These are phyloP conservation scores for Nidula microcarpa DNA, from an alignment of 768 basidiomycete genomes.

Conservation along the genomic window DNA sequence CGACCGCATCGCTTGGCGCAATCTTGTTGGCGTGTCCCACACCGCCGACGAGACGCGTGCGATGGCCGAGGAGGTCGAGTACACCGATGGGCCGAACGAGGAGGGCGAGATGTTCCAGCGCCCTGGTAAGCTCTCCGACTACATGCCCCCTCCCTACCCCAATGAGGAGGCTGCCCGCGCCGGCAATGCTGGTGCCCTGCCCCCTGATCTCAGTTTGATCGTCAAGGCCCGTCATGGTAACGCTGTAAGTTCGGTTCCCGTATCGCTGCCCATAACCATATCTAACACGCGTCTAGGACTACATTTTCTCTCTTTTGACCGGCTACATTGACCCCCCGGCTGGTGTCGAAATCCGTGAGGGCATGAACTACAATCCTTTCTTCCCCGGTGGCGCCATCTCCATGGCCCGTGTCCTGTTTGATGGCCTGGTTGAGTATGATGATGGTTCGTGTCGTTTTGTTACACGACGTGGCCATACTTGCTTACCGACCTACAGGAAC, in stretches of 20 bases:
- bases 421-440: conserved; percentile 94
- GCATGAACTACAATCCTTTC: conserved; percentile 98
- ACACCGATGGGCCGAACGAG: conserved; percentile 92
- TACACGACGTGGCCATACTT: background rate
- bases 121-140: conserved; percentile 97
- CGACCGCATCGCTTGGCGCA: conserved; percentile 99
- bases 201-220: conserved; percentile 96
- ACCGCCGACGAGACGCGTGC: conserved; percentile 84
- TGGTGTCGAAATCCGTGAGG: conserved; percentile 91
- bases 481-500: conserved; percentile 52
- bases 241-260: conserved; percentile 58
- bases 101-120: conserved; percentile 98
- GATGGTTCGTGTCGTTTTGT: conserved; percentile 57
- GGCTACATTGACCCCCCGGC: conserved; percentile 97
- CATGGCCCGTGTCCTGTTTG: conserved; percentile 96
- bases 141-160: conserved; percentile 91
- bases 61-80: conserved; percentile 97
- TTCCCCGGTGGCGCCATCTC: conserved; percentile 99
- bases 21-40: conserved; percentile 97
- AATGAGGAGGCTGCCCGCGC: conserved; percentile 98
- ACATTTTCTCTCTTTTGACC: conserved; percentile 94
- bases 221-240: conserved; percentile 97
- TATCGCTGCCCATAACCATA: background rate
- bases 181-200: conserved; percentile 90
- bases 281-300: conserved; percentile 58